Evolutionary conservation across 2,329 filamentous ascomycete species (phyloP).

Genomic region (Dryadomyces quercivorus): DNA sequence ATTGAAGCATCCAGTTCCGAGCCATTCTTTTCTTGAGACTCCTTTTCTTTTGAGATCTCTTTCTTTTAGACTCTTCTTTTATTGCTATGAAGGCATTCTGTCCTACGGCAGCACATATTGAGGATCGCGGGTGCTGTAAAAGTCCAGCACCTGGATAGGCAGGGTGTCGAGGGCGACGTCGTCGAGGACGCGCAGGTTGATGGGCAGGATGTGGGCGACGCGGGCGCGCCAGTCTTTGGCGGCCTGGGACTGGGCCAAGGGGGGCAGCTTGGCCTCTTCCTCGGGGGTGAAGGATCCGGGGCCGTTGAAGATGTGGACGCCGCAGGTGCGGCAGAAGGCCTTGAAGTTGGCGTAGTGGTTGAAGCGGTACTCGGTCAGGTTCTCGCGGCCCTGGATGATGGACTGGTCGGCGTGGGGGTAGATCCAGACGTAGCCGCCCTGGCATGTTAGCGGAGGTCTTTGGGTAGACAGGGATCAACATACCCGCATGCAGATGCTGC

Average conservation of each 20-base stretch:
- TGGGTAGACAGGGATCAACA: not conserved
- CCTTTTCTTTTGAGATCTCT: too few species aligned
- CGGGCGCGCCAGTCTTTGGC: constrained; percentile 8
- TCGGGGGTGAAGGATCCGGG: constrained; percentile 20
- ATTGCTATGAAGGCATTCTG: too few species aligned
- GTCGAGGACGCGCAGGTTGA: constrained; percentile 28
- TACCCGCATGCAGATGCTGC: constrained; percentile 35
- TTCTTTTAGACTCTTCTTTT: too few species aligned
- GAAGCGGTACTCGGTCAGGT: constrained; percentile 27
- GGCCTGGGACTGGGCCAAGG: constrained; percentile 9
- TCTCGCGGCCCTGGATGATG: constrained; percentile 28
- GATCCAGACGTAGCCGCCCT: constrained; percentile 32
- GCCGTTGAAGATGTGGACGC: constrained; percentile 27
- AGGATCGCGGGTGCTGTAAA: constrained; percentile 17
- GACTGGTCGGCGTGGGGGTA: constrained; percentile 28
- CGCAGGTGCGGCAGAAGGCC: constrained; percentile 36
- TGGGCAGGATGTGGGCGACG: constrained; percentile 13
- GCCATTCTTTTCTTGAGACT: too few species aligned
- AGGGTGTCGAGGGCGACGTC: constrained; percentile 19
- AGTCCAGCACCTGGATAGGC: constrained; percentile 15
- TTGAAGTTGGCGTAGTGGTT: constrained; percentile 21
- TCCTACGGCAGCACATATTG: constrained; percentile 29
- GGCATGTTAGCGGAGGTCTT: constrained; percentile 13
- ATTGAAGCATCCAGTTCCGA: too few species aligned
- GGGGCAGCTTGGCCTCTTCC: constrained; percentile 21